Conservation (phyloP, 2,329 filamentous ascomycete species). For the Dryadomyces quercus-mongolicae region DNA sequence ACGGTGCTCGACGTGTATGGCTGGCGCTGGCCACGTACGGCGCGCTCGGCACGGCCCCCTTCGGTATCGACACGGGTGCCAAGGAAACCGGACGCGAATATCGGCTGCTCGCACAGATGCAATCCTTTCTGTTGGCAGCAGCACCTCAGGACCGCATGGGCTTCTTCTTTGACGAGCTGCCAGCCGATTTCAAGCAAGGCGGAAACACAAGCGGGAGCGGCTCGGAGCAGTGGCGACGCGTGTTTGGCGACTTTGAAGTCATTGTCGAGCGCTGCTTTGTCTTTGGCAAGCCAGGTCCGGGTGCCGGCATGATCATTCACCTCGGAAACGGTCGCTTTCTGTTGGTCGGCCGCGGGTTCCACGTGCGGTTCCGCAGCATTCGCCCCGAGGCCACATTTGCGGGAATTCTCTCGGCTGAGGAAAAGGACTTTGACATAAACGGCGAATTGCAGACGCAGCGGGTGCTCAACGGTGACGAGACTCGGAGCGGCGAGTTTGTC, state of each 20-base stretch:
- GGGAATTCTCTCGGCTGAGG: constrained; percentile 22
- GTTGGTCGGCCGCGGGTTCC: constrained; percentile 24
- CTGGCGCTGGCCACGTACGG: constrained; percentile 17
- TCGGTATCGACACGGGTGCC: constrained; percentile 18
- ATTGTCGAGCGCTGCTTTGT: constrained; percentile 25
- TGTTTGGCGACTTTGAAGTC: constrained; percentile 11
- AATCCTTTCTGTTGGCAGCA: background rate
- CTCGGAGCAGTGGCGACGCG: constrained; percentile 11
- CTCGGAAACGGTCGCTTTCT: constrained; percentile 22
- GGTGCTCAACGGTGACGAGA: constrained; percentile 27
- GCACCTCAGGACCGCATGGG: constrained; percentile 13
- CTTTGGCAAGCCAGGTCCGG: constrained; percentile 25
- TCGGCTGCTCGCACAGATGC: constrained; percentile 13
- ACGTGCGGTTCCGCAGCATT: constrained; percentile 21
- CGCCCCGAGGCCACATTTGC: constrained; percentile 22
- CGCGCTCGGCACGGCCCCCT: constrained; percentile 21
- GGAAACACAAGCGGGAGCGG: background rate
- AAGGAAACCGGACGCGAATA: constrained; percentile 20
- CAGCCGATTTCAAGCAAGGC: background rate
- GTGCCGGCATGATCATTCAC: constrained; percentile 26
- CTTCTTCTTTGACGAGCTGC: constrained; percentile 19
- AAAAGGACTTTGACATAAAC: constrained; percentile 17
- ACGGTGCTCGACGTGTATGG: constrained; percentile 29
- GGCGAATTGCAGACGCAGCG: constrained; percentile 3
- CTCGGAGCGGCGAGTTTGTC: constrained; percentile 26